These are phyloP conservation scores for Corchorus capsularis DNA, from an alignment of 345 rosid genomes.

Conservation along the genomic window DNA sequence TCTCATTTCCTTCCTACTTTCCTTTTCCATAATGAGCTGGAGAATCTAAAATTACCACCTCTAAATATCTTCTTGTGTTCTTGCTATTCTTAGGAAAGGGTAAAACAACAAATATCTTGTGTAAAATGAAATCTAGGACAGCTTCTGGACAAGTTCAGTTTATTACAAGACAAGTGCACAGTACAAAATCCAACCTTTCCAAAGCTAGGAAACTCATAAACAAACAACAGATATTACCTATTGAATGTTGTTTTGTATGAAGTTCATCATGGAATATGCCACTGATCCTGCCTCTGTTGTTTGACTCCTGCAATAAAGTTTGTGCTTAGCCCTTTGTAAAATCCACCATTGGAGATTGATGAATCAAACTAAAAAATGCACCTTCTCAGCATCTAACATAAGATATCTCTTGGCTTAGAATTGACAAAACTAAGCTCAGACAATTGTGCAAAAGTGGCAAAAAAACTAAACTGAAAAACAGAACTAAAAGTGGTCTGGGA, in stretches of 20 bases:
- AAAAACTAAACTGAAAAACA: background rate
- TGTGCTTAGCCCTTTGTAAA: background rate
- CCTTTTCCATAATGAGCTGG: too few species aligned
- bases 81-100: background rate
- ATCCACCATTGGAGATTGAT: conserved; percentile 9
- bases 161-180: conserved; percentile 6
- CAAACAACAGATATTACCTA: background rate
- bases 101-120: background rate
- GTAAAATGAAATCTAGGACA: background rate
- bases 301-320: background rate
- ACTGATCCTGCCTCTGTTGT: background rate
- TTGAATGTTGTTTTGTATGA: background rate
- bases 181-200: background rate
- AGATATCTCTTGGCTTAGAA: background rate
- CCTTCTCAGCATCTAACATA: background rate
- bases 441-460: background rate
- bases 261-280: conserved; percentile 13
- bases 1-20: too few species aligned
- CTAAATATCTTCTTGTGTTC: too few species aligned
- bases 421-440: background rate
- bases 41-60: too few species aligned
- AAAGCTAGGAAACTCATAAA: background rate
- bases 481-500: too few species aligned
- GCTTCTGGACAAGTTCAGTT: too few species aligned
- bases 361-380: background rate